phyloP scores from a whole-genome alignment of 2,329 filamentous ascomycete genomes.

The Truncatella angustata region DNA sequence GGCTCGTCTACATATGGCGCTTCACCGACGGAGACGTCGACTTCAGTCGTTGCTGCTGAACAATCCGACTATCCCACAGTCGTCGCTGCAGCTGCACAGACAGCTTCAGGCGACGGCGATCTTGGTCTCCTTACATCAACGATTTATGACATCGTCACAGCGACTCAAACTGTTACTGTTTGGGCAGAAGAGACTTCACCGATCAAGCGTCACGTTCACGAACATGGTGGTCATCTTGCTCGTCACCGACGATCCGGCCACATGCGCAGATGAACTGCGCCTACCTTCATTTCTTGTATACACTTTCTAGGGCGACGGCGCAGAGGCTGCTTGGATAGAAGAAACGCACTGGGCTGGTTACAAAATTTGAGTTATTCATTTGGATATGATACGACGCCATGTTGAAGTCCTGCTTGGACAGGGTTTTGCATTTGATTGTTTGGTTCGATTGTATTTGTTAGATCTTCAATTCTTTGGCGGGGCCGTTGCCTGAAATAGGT shows the following conservation, averaged over 20 bases:
- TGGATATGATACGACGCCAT: constrained; percentile 1
- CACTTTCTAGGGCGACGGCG: not conserved
- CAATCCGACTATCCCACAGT: not conserved
- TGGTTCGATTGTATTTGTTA: not conserved
- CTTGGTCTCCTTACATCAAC: not conserved
- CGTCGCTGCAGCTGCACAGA: not conserved
- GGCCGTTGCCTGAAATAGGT: too few relatives aligned
- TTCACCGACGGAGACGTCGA: not conserved
- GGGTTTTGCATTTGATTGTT: not conserved
- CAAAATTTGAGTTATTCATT: not conserved
- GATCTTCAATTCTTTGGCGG: not conserved
- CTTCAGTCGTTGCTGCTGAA: not conserved
- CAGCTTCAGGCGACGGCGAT: not conserved
- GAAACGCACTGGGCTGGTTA: not conserved
- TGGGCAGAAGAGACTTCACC: constrained; percentile 3
- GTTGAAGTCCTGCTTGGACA: not conserved
- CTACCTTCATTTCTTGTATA: constrained; percentile 2
- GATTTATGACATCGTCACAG: constrained; percentile 6
- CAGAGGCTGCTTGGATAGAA: not conserved
- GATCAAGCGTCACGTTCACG: not conserved
- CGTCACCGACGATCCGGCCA: constrained; percentile 4
- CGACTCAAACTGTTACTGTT: constrained; percentile 1
- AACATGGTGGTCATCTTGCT: not conserved
- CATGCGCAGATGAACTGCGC: not conserved
- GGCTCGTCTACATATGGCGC: not conserved